These are phyloP conservation scores for Solanum hybrid DNA, from an alignment of 305 asterid species.

Conservation along the genomic window DNA sequence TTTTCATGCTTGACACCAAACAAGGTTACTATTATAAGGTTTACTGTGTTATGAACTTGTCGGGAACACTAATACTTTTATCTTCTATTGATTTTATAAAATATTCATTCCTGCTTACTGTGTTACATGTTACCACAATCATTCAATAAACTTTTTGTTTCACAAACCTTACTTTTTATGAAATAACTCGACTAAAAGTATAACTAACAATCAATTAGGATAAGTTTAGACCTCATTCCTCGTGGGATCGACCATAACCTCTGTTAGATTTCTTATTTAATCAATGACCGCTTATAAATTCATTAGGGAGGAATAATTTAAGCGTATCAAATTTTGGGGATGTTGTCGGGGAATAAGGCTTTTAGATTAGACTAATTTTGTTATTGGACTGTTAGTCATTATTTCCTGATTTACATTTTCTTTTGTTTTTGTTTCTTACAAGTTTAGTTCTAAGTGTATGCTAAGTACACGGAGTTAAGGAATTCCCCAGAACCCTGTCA, in stretches of 20 bases:
- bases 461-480: neutral
- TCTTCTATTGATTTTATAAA: neutral
- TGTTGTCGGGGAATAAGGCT: too few species aligned
- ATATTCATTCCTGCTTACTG: neutral
- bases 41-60: neutral
- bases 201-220: neutral
- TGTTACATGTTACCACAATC: neutral
- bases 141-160: too few species aligned
- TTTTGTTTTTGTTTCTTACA: neutral
- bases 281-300: neutral
- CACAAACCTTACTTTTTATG: neutral
- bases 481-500: neutral
- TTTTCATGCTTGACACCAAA: neutral
- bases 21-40: neutral
- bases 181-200: neutral
- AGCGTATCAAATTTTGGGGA: neutral
- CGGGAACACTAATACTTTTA: neutral
- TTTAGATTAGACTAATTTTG: neutral
- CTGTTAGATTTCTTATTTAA: neutral
- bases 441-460: neutral
- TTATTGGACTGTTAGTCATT: neutral
- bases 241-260: neutral
- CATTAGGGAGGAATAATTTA: neutral
- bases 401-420: neutral
- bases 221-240: neutral